Evolutionary conservation across 2,329 filamentous ascomycete species (phyloP), one percentile per base, ranked within the genome.

Genomic region (Blastomyces parvus): DNA sequence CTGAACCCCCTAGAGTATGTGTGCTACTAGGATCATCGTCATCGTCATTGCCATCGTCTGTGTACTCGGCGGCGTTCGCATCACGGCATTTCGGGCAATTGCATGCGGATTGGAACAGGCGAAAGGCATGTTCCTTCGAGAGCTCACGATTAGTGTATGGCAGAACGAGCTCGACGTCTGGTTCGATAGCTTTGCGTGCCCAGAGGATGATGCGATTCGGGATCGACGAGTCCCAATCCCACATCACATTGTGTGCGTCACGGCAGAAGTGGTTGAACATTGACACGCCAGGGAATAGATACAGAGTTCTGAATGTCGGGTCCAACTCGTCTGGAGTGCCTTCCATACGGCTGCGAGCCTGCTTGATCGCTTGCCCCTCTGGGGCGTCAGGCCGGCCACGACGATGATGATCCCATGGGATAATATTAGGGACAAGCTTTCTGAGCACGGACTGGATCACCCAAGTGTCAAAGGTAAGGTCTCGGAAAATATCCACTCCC

Each of bases 401-500:
- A 6, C 68, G 69, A 25, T 55, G 46, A 14, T 57, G 17, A 50
- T 73, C 70, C 72, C 72, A 75, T 0, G 73, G 72, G 2, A 76
- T 65, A 17, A 65, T 71, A 55, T 72, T 71, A 30, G 70, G 60
- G 1, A 74, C 66, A 2, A 76, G 63, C 62, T 76, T 76, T 25
- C 70, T 65, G 19, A 76, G 58, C 5, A 73, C 69, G 1, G 66
- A 67, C 42, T 76, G 74, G 60, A 75, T 73, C 9, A 72, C 68
- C 74, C 74, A 76, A 1, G 72, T 76, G 63, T 76, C 74, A 59
- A 76, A 76, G 6, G 68, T 65, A 22, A 75, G 65, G 57, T 76
- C 72, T 13, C 71, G 67, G 66, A 75, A 76, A 19, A 76, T 75
- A 52, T 76, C 69, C 8, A 76, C 72, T 1, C 74, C 74, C 17